Conservation (phyloP, 176 grass and related monocot genomes). For the Thalia dealbata region DNA sequence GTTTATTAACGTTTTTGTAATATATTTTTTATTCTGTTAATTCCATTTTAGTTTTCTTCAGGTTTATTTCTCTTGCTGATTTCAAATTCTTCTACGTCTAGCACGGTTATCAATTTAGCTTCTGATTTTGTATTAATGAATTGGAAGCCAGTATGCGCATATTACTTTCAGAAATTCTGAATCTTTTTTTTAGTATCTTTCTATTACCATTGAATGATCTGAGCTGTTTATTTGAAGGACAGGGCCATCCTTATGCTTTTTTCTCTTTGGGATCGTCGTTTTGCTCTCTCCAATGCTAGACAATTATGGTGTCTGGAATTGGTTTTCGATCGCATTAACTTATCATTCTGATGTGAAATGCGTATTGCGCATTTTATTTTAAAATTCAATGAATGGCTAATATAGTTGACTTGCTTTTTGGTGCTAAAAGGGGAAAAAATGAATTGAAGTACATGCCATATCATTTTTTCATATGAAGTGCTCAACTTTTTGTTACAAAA, state of each 20-base stretch:
- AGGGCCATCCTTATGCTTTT: not conserved
- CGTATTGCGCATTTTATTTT: not conserved
- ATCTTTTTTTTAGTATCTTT: not conserved
- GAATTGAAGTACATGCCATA: not conserved
- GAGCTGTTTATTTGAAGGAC: not conserved
- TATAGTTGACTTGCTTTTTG: not conserved
- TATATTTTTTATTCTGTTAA: not conserved
- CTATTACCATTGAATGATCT: not conserved
- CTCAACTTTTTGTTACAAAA: not conserved
- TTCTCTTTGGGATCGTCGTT: not conserved
- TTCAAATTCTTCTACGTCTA: not conserved
- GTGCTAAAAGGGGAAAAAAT: not conserved
- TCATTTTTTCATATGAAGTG: not conserved
- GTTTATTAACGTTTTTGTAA: not conserved
- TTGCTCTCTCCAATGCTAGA: too few species aligned
- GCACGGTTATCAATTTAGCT: not conserved
- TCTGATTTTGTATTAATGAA: too few species aligned
- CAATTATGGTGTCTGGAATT: not conserved
- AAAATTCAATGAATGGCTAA: not conserved
- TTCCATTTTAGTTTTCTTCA: not conserved
- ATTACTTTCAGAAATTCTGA: not conserved
- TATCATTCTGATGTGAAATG: not conserved
- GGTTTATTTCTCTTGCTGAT: not conserved
- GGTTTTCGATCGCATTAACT: not conserved
- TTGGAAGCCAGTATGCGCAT: not conserved